These are phyloP conservation scores for Fusarium drepaniforme DNA, from an alignment of 2,329 filamentous ascomycete species.

Conservation along the genomic window DNA sequence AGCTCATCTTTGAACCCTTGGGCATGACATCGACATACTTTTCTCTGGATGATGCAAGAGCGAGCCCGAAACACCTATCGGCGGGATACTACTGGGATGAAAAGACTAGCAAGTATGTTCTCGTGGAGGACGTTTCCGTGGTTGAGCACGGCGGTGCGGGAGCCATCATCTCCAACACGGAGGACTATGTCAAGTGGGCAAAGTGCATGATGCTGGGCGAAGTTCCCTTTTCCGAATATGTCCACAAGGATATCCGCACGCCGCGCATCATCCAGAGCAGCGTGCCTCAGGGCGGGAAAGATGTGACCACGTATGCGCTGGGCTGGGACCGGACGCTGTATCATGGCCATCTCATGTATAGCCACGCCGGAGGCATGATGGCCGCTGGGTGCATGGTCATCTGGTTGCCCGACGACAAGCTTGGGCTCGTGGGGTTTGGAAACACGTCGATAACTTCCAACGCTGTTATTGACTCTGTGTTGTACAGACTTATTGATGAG, in stretches of 20 bases:
- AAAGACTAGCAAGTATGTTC: conserved; percentile 31
- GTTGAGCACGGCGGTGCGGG: conserved; percentile 55
- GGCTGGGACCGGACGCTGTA: conserved; percentile 47
- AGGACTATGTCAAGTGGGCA: conserved; percentile 66
- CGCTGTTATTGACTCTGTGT: conserved; percentile 38
- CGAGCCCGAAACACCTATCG: conserved; percentile 49
- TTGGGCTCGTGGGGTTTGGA: conserved; percentile 48
- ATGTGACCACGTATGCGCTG: conserved; percentile 44
- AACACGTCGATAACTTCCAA: conserved; percentile 59
- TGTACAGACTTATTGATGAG: conserved; percentile 48
- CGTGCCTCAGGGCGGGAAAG: conserved; percentile 14
- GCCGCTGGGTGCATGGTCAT: conserved; percentile 45
- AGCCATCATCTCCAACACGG: conserved; percentile 58
- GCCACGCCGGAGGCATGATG: conserved; percentile 46
- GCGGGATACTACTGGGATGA: conserved; percentile 57
- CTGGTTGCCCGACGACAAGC: conserved; percentile 49
- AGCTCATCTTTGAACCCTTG: conserved; percentile 59
- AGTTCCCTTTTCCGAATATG: conserved; percentile 37
- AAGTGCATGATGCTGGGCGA: conserved; percentile 55
- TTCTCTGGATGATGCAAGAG: conserved; percentile 42
- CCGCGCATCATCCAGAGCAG: conserved; percentile 48
- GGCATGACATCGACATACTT: conserved; percentile 60
- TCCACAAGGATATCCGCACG: conserved; percentile 46
- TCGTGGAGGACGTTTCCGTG: conserved; percentile 36
- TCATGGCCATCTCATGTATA: conserved; percentile 44